Evolutionary conservation across 2,329 filamentous ascomycete species (phyloP).

Genomic region (Neonectria ditissima): DNA sequence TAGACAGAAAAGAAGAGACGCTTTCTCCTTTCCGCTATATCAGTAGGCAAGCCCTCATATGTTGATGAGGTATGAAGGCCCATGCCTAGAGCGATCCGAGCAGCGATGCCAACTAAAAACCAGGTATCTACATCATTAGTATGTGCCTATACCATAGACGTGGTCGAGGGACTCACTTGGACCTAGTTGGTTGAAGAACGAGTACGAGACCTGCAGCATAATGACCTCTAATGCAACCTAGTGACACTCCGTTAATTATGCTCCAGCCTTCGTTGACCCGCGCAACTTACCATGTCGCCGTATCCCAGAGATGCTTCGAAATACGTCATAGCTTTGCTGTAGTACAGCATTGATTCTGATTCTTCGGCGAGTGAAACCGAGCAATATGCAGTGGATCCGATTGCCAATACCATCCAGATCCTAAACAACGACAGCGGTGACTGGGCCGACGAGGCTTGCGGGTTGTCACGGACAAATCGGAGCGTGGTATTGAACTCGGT

Average conservation of each 20-base stretch:
- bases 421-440: constrained; percentile 53
- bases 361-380: constrained; percentile 58
- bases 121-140: constrained; percentile 52
- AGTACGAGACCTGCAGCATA: constrained; percentile 61
- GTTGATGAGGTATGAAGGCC: constrained; percentile 54
- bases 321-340: constrained; percentile 57
- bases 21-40: constrained; percentile 53
- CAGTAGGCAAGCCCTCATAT: constrained; percentile 49
- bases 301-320: constrained; percentile 53
- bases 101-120: constrained; percentile 59
- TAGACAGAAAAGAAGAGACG: constrained; percentile 60
- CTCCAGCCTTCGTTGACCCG: not conserved
- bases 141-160: not conserved
- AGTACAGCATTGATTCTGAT: constrained; percentile 55
- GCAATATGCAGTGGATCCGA: constrained; percentile 58
- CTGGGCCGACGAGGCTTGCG: constrained; percentile 44
- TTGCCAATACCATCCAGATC: constrained; percentile 63
- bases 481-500: constrained; percentile 51
- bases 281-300: constrained; percentile 52
- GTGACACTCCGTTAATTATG: not conserved
- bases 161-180: constrained; percentile 49
- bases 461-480: constrained; percentile 45
- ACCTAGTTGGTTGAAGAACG: constrained; percentile 60
- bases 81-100: constrained; percentile 57
- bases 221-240: constrained; percentile 57